These are phyloP conservation scores for Metarhizium guizhouense DNA, from an alignment of 2,329 filamentous ascomycete genomes.

Conservation along the genomic window DNA sequence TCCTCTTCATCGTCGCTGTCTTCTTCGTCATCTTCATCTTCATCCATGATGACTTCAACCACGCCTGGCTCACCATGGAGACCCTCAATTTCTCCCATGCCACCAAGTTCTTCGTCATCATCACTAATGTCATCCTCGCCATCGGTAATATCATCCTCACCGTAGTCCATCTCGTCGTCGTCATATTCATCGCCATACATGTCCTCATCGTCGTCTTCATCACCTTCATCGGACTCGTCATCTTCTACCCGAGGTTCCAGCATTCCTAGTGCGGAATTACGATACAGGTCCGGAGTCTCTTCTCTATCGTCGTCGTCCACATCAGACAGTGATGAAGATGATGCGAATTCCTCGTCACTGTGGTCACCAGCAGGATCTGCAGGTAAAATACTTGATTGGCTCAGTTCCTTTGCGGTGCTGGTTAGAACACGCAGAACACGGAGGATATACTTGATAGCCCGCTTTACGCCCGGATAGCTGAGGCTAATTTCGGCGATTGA, in stretches of 20 bases:
- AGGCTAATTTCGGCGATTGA: constrained; percentile 94
- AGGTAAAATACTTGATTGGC: constrained; percentile 69
- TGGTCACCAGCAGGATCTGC: constrained; percentile 53
- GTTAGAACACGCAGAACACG: constrained; percentile 82
- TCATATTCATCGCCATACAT: constrained; percentile 91
- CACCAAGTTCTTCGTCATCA: constrained; percentile 73
- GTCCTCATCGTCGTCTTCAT: constrained; percentile 70
- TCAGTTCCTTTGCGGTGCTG: constrained; percentile 77
- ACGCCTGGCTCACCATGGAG: constrained; percentile 53
- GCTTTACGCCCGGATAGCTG: constrained; percentile 86
- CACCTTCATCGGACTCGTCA: constrained; percentile 70
- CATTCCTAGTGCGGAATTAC: constrained; percentile 92
- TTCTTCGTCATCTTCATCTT: constrained; percentile 54
- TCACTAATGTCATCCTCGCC: constrained; percentile 85
- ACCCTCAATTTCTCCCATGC: constrained; percentile 79
- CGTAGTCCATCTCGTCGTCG: constrained; percentile 88
- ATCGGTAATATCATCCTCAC: constrained; percentile 71
- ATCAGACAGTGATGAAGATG: constrained; percentile 82
- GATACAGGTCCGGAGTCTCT: constrained; percentile 93
- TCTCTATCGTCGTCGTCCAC: constrained; percentile 70
- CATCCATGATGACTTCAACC: constrained; percentile 73
- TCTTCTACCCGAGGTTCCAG: constrained; percentile 76
- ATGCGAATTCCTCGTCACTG: constrained; percentile 81
- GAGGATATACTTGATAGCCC: constrained; percentile 92
- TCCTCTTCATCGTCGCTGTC: constrained; percentile 50